Base-by-base conservation (phyloP, 2,329 filamentous ascomycete species). In the Pseudovirgaria hyperparasitica region DNA sequence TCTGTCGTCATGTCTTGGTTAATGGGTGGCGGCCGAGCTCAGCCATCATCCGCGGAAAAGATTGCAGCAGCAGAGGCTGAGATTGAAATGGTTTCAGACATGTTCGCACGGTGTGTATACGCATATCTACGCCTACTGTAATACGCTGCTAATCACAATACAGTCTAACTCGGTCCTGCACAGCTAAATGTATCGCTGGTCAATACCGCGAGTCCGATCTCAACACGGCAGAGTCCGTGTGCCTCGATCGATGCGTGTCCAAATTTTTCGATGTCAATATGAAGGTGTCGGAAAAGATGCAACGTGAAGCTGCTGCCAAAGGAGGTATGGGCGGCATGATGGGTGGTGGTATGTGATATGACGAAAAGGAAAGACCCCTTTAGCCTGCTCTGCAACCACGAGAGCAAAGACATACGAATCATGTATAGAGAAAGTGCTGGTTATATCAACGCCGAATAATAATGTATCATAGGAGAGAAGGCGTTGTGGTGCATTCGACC, bases 191-290 rank as follows among this genome's bases (percentile, higher is more conserved):
- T 63, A 72, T 98, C 43, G 87, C 87, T 36, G 68, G 65, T 49
- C 76, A 87, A 47, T 98, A 96, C 73, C 84, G 85, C 55, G 90
- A 98, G 65, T 75, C 72, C 56, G 87, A 98, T 46, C 76, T 98
- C 49, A 93, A 94, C 73, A 98, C 98, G 67, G 92, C 86, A 68
- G 90, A 98, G 63, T 85, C 80, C 43, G 90, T 98, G 45, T 98
- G 92, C 65, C 76, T 98, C 44, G 90, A 98, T 64, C 82, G 90
- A 50, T 98, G 92, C 63, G 82, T 92, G 32, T 72, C 81, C 52
- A 98, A 98, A 67, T 98, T 96, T 67, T 94, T 98, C 63, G 87
- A 96, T 46, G 86, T 93, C 49, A 92, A 93, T 58, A 76, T 93
- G 67, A 96, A 94, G 67, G 82, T 96, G 33, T 87, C 81, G 48